phyloP scores from a whole-genome alignment of 1,284 basidiomycete genomes.

The Trichosporon sp. region DNA sequence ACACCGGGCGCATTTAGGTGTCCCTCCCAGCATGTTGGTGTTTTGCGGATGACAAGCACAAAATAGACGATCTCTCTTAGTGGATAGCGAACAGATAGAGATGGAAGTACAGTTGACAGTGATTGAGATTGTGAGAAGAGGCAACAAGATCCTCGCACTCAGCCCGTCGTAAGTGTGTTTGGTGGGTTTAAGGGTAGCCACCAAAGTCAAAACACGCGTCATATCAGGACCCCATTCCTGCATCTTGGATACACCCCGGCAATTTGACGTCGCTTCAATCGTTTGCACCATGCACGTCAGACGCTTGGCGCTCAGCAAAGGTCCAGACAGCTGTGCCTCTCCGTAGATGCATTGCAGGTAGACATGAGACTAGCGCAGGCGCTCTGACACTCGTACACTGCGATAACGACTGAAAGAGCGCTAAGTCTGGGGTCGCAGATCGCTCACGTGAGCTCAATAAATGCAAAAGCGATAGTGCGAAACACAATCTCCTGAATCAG shows the following conservation, averaged over 20 bases:
- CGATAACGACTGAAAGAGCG: too few relatives aligned
- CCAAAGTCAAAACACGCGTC: conserved; percentile 1
- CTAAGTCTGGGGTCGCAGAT: background rate
- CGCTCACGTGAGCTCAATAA: background rate
- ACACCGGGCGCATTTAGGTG: conserved; percentile 45
- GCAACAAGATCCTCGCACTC: background rate
- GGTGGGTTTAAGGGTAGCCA: background rate
- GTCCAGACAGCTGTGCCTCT: too few relatives aligned
- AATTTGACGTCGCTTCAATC: too few relatives aligned
- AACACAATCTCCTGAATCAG: background rate
- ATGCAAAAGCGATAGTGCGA: background rate
- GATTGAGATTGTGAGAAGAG: background rate
- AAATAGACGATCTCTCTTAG: background rate
- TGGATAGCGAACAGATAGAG: background rate
- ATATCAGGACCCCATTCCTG: background rate
- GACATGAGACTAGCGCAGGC: background rate
- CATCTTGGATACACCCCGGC: too few relatives aligned
- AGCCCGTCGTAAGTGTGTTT: conserved; percentile 1
- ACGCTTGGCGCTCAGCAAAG: too few relatives aligned
- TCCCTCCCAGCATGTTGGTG: conserved; percentile 31
- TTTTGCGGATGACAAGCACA: background rate
- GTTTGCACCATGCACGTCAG: background rate
- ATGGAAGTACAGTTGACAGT: background rate
- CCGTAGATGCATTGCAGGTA: too few relatives aligned
- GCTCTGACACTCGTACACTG: background rate